Conservation (phyloP, 129 eudicot genomes). For the Helichrysum umbraculigerum region DNA sequence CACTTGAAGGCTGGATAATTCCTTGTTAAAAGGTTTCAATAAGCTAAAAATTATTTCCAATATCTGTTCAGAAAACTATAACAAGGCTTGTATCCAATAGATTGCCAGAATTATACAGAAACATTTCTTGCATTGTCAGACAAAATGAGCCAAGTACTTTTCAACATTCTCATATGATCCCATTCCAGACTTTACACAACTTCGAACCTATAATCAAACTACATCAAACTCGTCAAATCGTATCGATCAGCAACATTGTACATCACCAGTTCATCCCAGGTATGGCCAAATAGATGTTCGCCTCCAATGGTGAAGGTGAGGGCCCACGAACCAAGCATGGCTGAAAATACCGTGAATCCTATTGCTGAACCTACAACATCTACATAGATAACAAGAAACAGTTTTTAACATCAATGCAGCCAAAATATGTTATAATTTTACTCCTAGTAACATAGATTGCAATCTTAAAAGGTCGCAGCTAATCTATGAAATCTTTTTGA, state of each 20-base stretch:
- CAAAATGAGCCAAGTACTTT: not conserved
- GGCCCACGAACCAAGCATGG: constrained; percentile 73
- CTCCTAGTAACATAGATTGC: not conserved
- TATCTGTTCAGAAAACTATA: not conserved
- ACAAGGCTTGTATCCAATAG: not conserved
- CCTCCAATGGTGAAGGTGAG: constrained; percentile 85
- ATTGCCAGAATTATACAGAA: not conserved
- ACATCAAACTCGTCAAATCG: constrained; percentile 85
- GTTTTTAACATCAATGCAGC: constrained; percentile 6
- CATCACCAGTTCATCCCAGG: constrained; percentile 92
- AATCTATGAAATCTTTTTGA: constrained; percentile 3
- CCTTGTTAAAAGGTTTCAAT: no score
- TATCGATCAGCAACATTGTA: constrained; percentile 87
- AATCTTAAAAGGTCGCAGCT: not conserved
- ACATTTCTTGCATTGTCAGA: not conserved
- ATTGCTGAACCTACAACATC: constrained; percentile 88
- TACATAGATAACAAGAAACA: constrained; percentile 23
- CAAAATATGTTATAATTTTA: not conserved
- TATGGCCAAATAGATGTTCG: constrained; percentile 78
- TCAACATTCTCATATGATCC: constrained; percentile 14
- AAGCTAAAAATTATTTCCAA: not conserved
- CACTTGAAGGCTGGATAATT: no score
- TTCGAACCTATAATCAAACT: constrained; percentile 7
- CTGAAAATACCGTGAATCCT: constrained; percentile 63
- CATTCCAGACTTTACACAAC: constrained; percentile 18